Base-by-base conservation (phyloP, 306 rosid species). In the Acacia melanoxylon region DNA sequence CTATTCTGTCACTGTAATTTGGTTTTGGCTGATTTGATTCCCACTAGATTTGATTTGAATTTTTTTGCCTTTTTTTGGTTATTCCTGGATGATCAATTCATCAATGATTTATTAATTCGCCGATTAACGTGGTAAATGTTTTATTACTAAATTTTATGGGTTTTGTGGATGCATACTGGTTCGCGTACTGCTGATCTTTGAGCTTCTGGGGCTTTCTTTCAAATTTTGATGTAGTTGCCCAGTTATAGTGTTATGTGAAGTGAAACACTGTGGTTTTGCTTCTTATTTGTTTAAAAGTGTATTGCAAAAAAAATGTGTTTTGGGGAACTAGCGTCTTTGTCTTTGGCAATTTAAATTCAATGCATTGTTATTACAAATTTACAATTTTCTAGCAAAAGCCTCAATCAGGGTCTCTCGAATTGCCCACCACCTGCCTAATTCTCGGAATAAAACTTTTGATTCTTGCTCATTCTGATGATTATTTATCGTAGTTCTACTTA, bases 131-230 rank as follows among this genome's bases (percentile, higher is more conserved):
- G 24, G 35, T 9, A 19, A 1, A 29, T 25, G 11, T 8, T 4
- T 49, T 1, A 14, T 44, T 66, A 17, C 19, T 1, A 8, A 54
- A 68, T 59, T 54, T 27, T 54, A 25, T 22, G 63, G 44, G 33
- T 67, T 48, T n/a, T 69, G 61, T 68, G 71, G 46, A 42, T 71
- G n/a, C 77, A 22, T 48, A 72, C 16, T 66, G 13, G 13, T 52
- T 35, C 45, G 70, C 63, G 56, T 78, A 68, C 73, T 67, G 78
- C 72, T 49, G 84, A 79, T 83, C 85, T 80, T 45, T 40, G 12
- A 44, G 77, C 4, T 71, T 72, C 44, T 41, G 63, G 42, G 22
- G 48, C 8, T 77, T 72, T 72, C 48, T 45, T 12, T 40, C 52
- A 12, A 41, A 61, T 20, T 67, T 8, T 77, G 78, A 72, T 86